Base-by-base conservation (phyloP, 208 protist species). In the Trypanosoma avium region DNA sequence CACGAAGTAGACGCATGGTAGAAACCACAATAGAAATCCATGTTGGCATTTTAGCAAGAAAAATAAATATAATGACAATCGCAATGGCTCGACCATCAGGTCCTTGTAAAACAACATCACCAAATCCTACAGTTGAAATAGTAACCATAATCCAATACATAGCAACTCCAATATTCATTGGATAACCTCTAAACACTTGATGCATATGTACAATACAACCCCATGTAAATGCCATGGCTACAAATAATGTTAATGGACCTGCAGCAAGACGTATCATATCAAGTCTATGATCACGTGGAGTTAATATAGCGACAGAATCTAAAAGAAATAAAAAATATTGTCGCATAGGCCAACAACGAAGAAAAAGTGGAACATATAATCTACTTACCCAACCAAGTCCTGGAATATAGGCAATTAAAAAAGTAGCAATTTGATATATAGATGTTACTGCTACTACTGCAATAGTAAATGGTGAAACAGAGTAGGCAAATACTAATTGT, bases 321-420 rank as follows among this genome's bases (percentile, higher is more conserved):
- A 95, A 57, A 32, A 95, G 81, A 40, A 93, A 88, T 17, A 93
- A 78, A 54, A 93, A 86, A 70, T 95, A 95, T 63, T 92, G 86
- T 42, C 89, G 73, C 75, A 95, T 79, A 7, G 89, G 79, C 86
- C 89, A 95, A 61, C 81, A 88, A 3, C 89, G 86, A 57, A 95
- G 59, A 60, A 95, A 95, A 42, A 88, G 71, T 8, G 89, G 89
- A 52, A 95, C 89, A 67, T 95, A 95, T 36, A 93, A 61, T 13
- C 77, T 67, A 45, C 82, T 95, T 4, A 90, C 79, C 84, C 84
- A 93, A 13, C 63, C 70, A 21, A 88, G 46, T 0, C 49, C 24
- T 17, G 73, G 69, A 48, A 49, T 63, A 29, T 84, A 61, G 0
- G 86, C 70, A 1, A 93, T 50, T 54, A 92, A 81, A 62, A 91